Evolutionary conservation across 106 monocot genomes (phyloP), one percentile per base, ranked within the genome.

Genomic region (Dioscorea alata): DNA sequence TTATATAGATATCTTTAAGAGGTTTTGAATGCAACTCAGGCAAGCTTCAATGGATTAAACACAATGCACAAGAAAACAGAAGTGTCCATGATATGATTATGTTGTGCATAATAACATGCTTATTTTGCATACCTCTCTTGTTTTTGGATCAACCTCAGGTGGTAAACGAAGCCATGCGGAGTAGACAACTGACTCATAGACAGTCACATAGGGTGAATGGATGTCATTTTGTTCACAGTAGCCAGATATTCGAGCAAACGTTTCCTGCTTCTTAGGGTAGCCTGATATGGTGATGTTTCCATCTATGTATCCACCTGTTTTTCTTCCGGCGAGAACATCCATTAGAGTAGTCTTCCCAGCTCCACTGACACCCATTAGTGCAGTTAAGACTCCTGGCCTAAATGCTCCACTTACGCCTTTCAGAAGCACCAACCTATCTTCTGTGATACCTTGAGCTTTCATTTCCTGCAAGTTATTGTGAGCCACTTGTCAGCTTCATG

Each of bases 161-260:
- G 89, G 72, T 7, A 89, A 56, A 4, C 89, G 74, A 31, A 90
- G 82, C 85, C 85, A 90, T 32, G 85, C 89, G 12, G 89, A 90
- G 69, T 64, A 90, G 8, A 90, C 15, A 57, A 83, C 74, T 20
- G 85, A 82, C 51, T 90, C 89, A 33, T 85, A 83, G 8, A 90
- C 75, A 1, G 89, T 89, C 4, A 85, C 70, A 51, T 90, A 67
- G 6, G 89, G 89, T 7, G 85, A 85, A 50, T 90, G 89, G 56
- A 90, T 83, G 64, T 90, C 83, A 58, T 82, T 85, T 33, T 89
- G 89, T 60, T 89, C 85, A 48, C 85, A 89, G 60, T 89, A 89
- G 24, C 85, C 85, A 6, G 83, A 80, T 48, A 90, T 52, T 2
- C 85, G 76, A 49, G 85, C 80, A 68, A 90, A 90, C 12, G 89